Percentiles rank a stretch among this genome's conserved stretches.
These are phyloP conservation scores for Lasiosphaeria miniovina DNA, from an alignment of 495 filamentous ascomycete species.

Conservation along the genomic window DNA sequence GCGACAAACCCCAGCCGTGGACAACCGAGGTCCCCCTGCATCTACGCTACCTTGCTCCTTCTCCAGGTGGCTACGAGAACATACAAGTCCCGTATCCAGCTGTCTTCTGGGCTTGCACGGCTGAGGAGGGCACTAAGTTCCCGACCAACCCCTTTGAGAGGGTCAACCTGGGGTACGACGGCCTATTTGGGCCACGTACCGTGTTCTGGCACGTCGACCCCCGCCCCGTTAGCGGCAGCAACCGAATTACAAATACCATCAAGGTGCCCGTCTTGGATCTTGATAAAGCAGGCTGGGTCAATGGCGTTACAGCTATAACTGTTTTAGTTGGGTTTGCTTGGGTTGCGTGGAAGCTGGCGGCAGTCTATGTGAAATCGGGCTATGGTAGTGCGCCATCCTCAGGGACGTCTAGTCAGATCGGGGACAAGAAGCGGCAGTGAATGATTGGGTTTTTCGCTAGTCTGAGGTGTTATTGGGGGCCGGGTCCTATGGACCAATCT, in stretches of 20 bases:
- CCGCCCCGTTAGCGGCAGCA: conserved; percentile 32
- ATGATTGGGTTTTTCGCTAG: neutral
- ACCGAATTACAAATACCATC: conserved; percentile 55
- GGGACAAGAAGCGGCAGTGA: conserved; percentile 8
- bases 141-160: conserved; percentile 82
- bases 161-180: conserved; percentile 80
- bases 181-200: conserved; percentile 72
- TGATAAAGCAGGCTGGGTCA: conserved; percentile 56
- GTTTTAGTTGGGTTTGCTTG: conserved; percentile 73
- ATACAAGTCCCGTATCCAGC: conserved; percentile 66
- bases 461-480: neutral
- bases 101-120: conserved; percentile 89
- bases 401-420: neutral
- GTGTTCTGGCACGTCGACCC: conserved; percentile 86
- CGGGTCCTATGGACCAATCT: neutral
- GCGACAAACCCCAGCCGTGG: conserved; percentile 46
- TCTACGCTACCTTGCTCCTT: conserved; percentile 73
- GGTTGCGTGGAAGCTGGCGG: conserved; percentile 64
- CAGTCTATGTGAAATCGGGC: conserved; percentile 35
- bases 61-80: conserved; percentile 46
- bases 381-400: conserved; percentile 15
- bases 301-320: conserved; percentile 64
- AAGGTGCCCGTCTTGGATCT: conserved; percentile 75
- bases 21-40: conserved; percentile 81
- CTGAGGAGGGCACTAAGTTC: conserved; percentile 71